Base-by-base conservation (phyloP, 2,329 filamentous ascomycete species). In the Pezicula rhizophila region DNA sequence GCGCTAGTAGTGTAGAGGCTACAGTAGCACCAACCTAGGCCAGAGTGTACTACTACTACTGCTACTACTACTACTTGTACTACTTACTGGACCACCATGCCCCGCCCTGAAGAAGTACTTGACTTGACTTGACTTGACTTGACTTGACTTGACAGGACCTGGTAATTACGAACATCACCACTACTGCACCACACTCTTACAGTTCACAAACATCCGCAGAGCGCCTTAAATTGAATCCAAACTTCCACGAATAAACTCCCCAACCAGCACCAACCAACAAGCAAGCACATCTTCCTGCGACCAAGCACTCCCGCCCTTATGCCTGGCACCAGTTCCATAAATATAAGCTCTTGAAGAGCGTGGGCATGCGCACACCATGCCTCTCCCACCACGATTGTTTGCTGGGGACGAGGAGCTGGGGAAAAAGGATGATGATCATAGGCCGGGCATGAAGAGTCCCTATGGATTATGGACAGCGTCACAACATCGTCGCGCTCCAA, bases 341-440 rank as follows among this genome's bases (percentile, higher is more conserved):
- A 26, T 33, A 46, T 58, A 52, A 54, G 57, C 56, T 60, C 56
- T 52, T 18, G 49, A 54, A 49, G 56, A 57, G 56, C 50, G 53
- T 56, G 57, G 52, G 54, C 53, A 52, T 42, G 49, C 26, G 51
- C 46, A 49, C 49, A 62, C 41, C 38, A 73, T 73, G 70, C 55
- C 63, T 46, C 57, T 63, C 43, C 54, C 66, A 65, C 70, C 63
- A 57, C 65, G 65, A 57, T 63, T 72, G 17, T 70, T 76, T 53
- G 64, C 70, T 20, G 72, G 68, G 50, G 80, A 84, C 60, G 79
- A 81, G 66, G 79, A 84, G 70, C 71, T 82, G 51, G 80, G 79
- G 49, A 84, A 84, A 67, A 79, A 79, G 61, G 76, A 84, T 64
- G 81, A 84, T 63, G 79, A 83, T 64, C 76, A 79, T 64, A 71